phyloP scores from a whole-genome alignment of 108 stramenopile genomes.

The Cyclotella choctawhatcheeana region DNA sequence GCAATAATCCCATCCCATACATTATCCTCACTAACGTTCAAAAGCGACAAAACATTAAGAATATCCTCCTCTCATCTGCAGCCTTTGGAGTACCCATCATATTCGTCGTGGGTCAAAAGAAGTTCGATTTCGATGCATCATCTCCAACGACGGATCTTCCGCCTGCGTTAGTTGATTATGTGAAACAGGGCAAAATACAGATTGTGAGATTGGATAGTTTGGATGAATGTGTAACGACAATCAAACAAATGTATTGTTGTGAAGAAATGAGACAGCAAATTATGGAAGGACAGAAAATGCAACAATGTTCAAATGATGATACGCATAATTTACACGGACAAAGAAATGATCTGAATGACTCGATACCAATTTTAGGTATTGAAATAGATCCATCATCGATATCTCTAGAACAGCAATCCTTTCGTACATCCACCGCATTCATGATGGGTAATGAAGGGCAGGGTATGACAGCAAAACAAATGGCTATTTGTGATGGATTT shows the following conservation, averaged over 20 bases:
- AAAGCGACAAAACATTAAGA: conserved; percentile 67
- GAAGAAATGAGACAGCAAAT: background rate
- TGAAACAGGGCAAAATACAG: conserved; percentile 33
- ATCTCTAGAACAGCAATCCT: conserved; percentile 36
- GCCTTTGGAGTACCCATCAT: conserved; percentile 71
- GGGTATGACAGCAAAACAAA: conserved; percentile 76
- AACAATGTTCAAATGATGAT: background rate
- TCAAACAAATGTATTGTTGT: conserved; percentile 43
- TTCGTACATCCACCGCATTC: conserved; percentile 56
- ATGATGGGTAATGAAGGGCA: conserved; percentile 90
- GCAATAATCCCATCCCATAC: conserved; percentile 47
- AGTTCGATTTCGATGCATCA: conserved; percentile 49
- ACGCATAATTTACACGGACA: background rate
- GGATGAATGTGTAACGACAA: conserved; percentile 65
- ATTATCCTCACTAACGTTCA: conserved; percentile 82
- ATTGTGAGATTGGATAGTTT: conserved; percentile 68
- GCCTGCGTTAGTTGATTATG: background rate
- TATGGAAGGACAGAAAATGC: background rate
- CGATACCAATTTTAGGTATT: conserved; percentile 72
- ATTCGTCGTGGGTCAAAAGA: conserved; percentile 76
- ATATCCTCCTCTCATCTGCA: conserved; percentile 61
- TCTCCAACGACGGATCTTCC: conserved; percentile 5
- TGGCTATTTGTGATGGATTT: conserved; percentile 73
- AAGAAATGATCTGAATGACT: conserved; percentile 4
- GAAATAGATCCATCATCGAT: conserved; percentile 71